Conservation (phyloP, 805 yeast species). For the Ogataea haglerorum region DNA sequence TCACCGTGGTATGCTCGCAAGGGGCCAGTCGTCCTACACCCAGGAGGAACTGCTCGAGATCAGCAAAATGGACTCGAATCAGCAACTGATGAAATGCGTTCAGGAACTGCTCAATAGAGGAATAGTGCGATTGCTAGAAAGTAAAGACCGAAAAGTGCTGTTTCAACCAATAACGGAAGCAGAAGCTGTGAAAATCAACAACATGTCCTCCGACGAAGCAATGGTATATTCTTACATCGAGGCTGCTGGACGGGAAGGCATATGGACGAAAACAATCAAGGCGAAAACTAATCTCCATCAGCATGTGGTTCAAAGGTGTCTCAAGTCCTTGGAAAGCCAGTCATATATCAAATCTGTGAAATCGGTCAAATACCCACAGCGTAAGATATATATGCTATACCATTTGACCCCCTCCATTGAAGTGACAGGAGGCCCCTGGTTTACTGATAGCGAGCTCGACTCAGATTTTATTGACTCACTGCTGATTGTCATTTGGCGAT, state of each 20-base stretch:
- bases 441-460: conserved; percentile 92
- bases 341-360: conserved; percentile 85
- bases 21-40: conserved; percentile 48
- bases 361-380: conserved; percentile 84
- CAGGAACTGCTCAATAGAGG: conserved; percentile 47
- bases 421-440: conserved; percentile 99
- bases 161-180: conserved; percentile 71
- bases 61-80: conserved; percentile 40
- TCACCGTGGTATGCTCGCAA: conserved; percentile 61
- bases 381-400: conserved; percentile 94
- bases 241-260: conserved; percentile 91
- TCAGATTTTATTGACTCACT: conserved; percentile 87
- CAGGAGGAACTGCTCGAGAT: conserved; percentile 66
- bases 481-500: conserved; percentile 83
- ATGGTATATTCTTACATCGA: conserved; percentile 89
- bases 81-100: conserved; percentile 39
- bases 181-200: conserved; percentile 74
- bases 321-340: conserved; percentile 76
- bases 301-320: conserved; percentile 80
- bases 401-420: conserved; percentile 91
- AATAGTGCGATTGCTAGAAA: conserved; percentile 65
- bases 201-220: conserved; percentile 84
- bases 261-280: conserved; percentile 90
- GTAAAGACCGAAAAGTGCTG: conserved; percentile 54
- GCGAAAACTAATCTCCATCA: conserved; percentile 87